phyloP scores from a whole-genome alignment of 139 green algal species.

The Micractinium sp. region DNA sequence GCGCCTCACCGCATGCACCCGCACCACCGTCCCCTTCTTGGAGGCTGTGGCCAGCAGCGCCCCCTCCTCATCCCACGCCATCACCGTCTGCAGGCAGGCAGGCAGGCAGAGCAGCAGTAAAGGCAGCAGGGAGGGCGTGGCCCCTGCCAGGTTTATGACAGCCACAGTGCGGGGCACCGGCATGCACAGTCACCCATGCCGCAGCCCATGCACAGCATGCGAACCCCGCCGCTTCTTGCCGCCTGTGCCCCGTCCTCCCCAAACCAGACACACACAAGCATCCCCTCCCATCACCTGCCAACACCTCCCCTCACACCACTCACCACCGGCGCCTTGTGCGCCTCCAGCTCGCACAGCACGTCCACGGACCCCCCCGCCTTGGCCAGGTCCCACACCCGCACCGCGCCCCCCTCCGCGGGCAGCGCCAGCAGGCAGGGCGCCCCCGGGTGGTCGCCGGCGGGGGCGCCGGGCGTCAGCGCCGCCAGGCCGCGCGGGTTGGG shows the following conservation, averaged over 20 bases:
- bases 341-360: conserved; percentile 75
- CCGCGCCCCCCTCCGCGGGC: conserved; percentile 58
- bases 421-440: conserved; percentile 72
- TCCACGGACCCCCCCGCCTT: conserved; percentile 35
- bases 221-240: no score
- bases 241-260: no score
- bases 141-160: no score
- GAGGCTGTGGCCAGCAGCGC: conserved; percentile 80
- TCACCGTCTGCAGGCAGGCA: conserved; percentile 32
- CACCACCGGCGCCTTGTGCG: conserved; percentile 75
- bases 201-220: no score
- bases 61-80: conserved; percentile 59
- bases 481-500: conserved; percentile 52
- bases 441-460: conserved; percentile 13
- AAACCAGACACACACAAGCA: background rate
- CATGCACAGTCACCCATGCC: no score
- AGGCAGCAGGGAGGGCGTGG: no score
- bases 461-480: conserved; percentile 60
- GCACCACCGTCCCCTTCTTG: conserved; percentile 82
- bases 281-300: background rate
- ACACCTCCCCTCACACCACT: background rate
- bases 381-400: conserved; percentile 71
- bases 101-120: background rate
- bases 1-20: conserved; percentile 56
- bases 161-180: no score